Conservation (phyloP, 2,329 filamentous ascomycete species). For the Fusarium stilboides region DNA sequence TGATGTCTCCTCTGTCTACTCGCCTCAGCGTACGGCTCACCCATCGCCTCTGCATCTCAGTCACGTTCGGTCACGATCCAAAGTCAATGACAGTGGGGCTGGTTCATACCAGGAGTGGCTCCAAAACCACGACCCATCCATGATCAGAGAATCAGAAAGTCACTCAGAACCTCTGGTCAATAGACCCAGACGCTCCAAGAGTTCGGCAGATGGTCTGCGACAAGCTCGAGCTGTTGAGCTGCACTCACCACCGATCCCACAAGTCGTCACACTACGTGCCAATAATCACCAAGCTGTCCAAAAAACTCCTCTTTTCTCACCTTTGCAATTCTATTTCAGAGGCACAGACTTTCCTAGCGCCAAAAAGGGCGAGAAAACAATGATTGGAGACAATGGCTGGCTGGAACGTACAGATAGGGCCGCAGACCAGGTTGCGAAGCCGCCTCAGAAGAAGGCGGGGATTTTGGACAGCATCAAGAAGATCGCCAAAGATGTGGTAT, state of each 20-base stretch:
- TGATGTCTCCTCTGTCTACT: constrained; percentile 47
- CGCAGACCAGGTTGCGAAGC: constrained; percentile 46
- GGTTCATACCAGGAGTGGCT: constrained; percentile 51
- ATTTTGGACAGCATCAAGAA: constrained; percentile 66
- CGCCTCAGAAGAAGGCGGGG: constrained; percentile 56
- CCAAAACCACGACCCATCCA: constrained; percentile 38
- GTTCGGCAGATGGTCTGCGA: constrained; percentile 47
- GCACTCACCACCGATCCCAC: constrained; percentile 34
- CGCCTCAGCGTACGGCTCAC: constrained; percentile 33
- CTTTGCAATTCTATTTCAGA: constrained; percentile 61
- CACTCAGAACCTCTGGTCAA: constrained; percentile 37
- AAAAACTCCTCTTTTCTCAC: constrained; percentile 57
- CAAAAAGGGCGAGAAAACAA: constrained; percentile 63
- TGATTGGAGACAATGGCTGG: constrained; percentile 72
- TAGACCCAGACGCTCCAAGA: constrained; percentile 51
- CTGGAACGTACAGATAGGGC: constrained; percentile 61
- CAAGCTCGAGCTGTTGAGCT: constrained; percentile 25
- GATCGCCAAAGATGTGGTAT: constrained; percentile 69
- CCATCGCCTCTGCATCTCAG: constrained; percentile 44
- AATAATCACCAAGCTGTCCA: constrained; percentile 11
- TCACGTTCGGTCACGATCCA: constrained; percentile 40
- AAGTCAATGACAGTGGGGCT: constrained; percentile 37
- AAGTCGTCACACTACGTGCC: constrained; percentile 23
- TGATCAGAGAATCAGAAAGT: constrained; percentile 32
- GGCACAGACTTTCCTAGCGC: constrained; percentile 56